Evolutionary conservation across 2,329 filamentous ascomycete species (phyloP).

Genomic region (Apiospora marii): DNA sequence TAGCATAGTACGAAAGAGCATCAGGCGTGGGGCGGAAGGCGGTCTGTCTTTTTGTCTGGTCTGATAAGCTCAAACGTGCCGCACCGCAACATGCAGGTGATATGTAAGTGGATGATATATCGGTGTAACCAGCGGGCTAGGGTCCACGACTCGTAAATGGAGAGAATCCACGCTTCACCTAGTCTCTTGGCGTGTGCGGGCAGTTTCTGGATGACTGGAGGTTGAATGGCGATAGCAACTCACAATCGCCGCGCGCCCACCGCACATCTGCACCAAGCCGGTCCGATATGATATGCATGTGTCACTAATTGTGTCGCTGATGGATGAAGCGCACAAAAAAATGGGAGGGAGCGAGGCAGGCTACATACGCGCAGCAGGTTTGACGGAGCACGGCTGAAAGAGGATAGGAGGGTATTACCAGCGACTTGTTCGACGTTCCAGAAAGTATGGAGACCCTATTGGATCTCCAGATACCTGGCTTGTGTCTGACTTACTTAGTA

Average conservation of each 20-base stretch:
- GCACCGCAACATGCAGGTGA: slow-evolving; percentile 17
- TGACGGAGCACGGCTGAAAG: slow-evolving; percentile 16
- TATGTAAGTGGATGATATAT: slow-evolving; percentile 12
- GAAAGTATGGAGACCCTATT: slow-evolving; percentile 10
- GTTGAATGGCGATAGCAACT: not conserved
- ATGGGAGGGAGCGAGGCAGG: not conserved
- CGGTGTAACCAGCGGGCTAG: slow-evolving; percentile 5
- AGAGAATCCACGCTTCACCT: slow-evolving; percentile 22
- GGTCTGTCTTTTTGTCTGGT: slow-evolving; percentile 17
- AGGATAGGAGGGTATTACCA: slow-evolving; percentile 17
- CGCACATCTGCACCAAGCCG: slow-evolving; percentile 10
- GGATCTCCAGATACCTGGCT: slow-evolving; percentile 13
- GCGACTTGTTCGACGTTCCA: slow-evolving; percentile 10
- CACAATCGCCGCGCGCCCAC: slow-evolving; percentile 7
- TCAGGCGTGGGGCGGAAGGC: slow-evolving; percentile 8
- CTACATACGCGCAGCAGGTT: slow-evolving; percentile 6
- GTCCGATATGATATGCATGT: slow-evolving; percentile 14
- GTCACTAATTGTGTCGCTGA: slow-evolving; percentile 16
- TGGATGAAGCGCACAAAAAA: not conserved
- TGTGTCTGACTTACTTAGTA: slow-evolving; percentile 4
- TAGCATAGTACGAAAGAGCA: not conserved
- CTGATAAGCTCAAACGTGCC: slow-evolving; percentile 20
- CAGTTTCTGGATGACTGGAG: slow-evolving; percentile 18
- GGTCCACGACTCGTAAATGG: slow-evolving; percentile 1
- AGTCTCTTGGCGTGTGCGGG: slow-evolving; percentile 20